phyloP scores from a whole-genome alignment of 106 monocot genomes.

The Dioscorea dumetorum region DNA sequence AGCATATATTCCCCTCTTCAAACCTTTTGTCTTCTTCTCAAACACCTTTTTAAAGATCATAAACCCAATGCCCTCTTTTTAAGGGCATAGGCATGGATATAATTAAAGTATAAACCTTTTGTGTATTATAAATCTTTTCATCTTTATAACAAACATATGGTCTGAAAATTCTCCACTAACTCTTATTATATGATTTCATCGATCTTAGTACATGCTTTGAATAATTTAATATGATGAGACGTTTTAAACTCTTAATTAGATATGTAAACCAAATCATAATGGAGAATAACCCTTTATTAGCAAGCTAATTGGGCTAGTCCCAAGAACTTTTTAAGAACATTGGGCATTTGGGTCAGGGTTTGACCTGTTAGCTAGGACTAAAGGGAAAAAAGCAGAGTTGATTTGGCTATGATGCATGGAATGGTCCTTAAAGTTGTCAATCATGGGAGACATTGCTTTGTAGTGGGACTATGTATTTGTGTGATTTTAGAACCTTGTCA shows the following conservation, averaged over 20 bases:
- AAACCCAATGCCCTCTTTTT: slow-evolving; percentile 18
- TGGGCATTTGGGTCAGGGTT: too few relatives aligned
- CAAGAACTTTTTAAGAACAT: background rate
- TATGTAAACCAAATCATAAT: slow-evolving; percentile 1
- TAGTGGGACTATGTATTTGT: too few relatives aligned
- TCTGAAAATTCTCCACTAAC: slow-evolving; percentile 11
- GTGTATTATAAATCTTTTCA: background rate
- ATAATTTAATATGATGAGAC: background rate
- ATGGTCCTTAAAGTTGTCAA: slow-evolving; percentile 22
- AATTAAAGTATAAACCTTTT: slow-evolving; percentile 2
- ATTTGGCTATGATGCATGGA: slow-evolving; percentile 19
- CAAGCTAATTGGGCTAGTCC: background rate
- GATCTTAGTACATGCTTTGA: slow-evolving; percentile 2
- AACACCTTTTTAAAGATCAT: slow-evolving; percentile 17
- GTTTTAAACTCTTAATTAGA: background rate
- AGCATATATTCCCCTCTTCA: slow-evolving; percentile 16
- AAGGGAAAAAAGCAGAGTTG: slow-evolving; percentile 1
- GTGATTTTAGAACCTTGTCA: too few relatives aligned
- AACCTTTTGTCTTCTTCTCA: slow-evolving; percentile 21
- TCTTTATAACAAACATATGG: slow-evolving; percentile 7
- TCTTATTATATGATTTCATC: background rate
- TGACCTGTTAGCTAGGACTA: background rate
- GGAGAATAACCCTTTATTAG: background rate
- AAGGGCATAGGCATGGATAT: slow-evolving; percentile 10
- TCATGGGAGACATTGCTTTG: slow-evolving; percentile 10